Conservation (phyloP, 768 basidiomycete genomes). For the Rubroboletus pulcherrimus region DNA sequence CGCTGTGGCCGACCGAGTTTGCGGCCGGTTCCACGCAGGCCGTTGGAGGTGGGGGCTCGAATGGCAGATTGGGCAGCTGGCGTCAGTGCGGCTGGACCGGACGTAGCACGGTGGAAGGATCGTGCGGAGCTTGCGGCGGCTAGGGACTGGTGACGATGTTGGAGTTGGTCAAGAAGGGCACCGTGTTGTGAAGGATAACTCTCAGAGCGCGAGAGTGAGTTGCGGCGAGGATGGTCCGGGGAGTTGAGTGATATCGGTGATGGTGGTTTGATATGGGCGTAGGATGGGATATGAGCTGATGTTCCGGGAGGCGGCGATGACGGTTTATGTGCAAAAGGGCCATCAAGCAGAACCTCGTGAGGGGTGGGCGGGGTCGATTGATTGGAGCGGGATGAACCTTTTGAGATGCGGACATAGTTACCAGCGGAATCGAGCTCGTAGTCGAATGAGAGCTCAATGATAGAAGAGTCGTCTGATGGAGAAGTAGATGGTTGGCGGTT, state of each 20-base stretch:
- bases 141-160: slow-evolving; percentile 26
- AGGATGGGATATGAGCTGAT: slow-evolving; percentile 16
- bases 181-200: slow-evolving; percentile 48
- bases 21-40: slow-evolving; percentile 34
- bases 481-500: slow-evolving; percentile 32
- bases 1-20: slow-evolving; percentile 35
- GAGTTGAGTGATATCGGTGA: slow-evolving; percentile 38
- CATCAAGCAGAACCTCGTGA: slow-evolving; percentile 29
- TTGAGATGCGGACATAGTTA: slow-evolving; percentile 45
- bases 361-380: slow-evolving; percentile 42
- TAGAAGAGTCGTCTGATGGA: slow-evolving; percentile 43
- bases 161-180: slow-evolving; percentile 29
- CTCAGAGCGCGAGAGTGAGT: slow-evolving; percentile 64
- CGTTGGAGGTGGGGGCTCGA: slow-evolving; percentile 30
- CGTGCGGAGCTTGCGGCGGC: slow-evolving; percentile 33
- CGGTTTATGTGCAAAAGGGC: slow-evolving; percentile 21
- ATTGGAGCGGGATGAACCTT: slow-evolving; percentile 37
- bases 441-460: slow-evolving; percentile 47
- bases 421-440: slow-evolving; percentile 45
- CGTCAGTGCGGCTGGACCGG: slow-evolving; percentile 47
- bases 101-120: slow-evolving; percentile 64
- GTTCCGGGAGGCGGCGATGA: slow-evolving; percentile 24
- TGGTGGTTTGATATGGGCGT: slow-evolving; percentile 25
- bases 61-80: slow-evolving; percentile 28
- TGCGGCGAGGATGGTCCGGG: slow-evolving; percentile 38